Conservation (phyloP, 2,329 filamentous ascomycete genomes). For the Endoconidiophora polonica region DNA sequence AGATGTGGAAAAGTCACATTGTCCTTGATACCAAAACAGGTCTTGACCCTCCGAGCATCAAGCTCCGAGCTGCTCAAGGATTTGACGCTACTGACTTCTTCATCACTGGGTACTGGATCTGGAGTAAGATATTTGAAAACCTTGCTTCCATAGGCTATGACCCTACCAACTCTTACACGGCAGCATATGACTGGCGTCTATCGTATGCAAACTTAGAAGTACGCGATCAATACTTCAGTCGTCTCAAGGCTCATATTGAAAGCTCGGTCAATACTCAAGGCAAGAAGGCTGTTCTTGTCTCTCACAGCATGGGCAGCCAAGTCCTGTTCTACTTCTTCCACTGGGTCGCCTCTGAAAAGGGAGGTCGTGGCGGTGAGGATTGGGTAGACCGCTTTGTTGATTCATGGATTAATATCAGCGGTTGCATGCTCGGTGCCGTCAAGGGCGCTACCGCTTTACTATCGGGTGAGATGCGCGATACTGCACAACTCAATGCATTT, state of each 20-base stretch:
- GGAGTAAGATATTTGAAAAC: constrained; percentile 97
- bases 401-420: constrained; percentile 95
- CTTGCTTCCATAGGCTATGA: constrained; percentile 92
- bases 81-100: constrained; percentile 98
- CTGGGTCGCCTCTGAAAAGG: constrained; percentile 62
- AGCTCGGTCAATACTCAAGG: constrained; percentile 55
- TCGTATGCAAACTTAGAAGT: constrained; percentile 79
- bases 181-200: constrained; percentile 78
- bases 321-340: constrained; percentile 73
- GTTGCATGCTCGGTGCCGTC: constrained; percentile 88
- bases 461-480: constrained; percentile 97
- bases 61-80: constrained; percentile 81
- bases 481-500: constrained; percentile 87
- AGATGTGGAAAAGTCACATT: constrained; percentile 86
- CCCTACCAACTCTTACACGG: constrained; percentile 55
- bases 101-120: constrained; percentile 88
- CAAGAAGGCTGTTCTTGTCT: constrained; percentile 71
- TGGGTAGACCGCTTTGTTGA: constrained; percentile 89
- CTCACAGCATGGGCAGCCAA: constrained; percentile 96
- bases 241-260: constrained; percentile 81
- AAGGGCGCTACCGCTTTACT: constrained; percentile 83
- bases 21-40: constrained; percentile 91
- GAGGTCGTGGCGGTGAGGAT: constrained; percentile 62
- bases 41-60: constrained; percentile 76
- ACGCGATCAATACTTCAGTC: constrained; percentile 85